phyloP scores from a whole-genome alignment of 306 rosid genomes.

The Corylus heterophylla region DNA sequence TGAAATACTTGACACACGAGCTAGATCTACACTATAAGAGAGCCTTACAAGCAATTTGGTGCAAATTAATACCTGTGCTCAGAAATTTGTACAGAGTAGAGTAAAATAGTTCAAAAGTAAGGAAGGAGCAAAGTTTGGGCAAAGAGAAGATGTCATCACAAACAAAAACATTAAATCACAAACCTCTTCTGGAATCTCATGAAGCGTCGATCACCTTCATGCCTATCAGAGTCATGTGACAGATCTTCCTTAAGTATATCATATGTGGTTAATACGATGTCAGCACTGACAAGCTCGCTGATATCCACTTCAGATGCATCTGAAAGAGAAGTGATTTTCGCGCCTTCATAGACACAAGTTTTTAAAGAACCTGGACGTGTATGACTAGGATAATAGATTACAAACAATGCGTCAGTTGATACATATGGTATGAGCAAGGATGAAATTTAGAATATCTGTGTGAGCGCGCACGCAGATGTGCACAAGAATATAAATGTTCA shows the following conservation, averaged over 20 bases:
- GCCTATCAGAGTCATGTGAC: slow-evolving; percentile 93
- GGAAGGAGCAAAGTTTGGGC: not conserved
- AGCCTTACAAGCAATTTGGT: not conserved
- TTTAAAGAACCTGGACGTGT: slow-evolving; percentile 78
- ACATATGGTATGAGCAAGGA: not conserved
- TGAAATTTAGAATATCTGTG: not conserved
- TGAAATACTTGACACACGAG: not conserved
- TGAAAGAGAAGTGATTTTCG: slow-evolving; percentile 64
- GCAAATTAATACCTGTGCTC: not conserved
- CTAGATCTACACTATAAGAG: not conserved
- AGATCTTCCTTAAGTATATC: slow-evolving; percentile 92
- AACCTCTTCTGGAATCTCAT: slow-evolving; percentile 95
- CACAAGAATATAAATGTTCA: not conserved
- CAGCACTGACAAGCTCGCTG: slow-evolving; percentile 68
- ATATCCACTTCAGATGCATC: slow-evolving; percentile 52
- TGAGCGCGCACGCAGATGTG: not conserved
- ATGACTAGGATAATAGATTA: slow-evolving; percentile 58
- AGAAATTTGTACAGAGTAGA: not conserved
- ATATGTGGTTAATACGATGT: slow-evolving; percentile 86
- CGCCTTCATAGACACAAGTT: slow-evolving; percentile 82
- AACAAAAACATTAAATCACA: not conserved
- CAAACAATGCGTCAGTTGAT: slow-evolving; percentile 36
- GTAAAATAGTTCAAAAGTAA: not conserved
- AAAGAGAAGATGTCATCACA: not conserved
- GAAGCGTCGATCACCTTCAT: slow-evolving; percentile 82